Percentiles rank a stretch among this genome's conserved stretches.
phyloP scores from a whole-genome alignment of 2,329 filamentous ascomycete species.

The Plectosphaerella cucumerina region DNA sequence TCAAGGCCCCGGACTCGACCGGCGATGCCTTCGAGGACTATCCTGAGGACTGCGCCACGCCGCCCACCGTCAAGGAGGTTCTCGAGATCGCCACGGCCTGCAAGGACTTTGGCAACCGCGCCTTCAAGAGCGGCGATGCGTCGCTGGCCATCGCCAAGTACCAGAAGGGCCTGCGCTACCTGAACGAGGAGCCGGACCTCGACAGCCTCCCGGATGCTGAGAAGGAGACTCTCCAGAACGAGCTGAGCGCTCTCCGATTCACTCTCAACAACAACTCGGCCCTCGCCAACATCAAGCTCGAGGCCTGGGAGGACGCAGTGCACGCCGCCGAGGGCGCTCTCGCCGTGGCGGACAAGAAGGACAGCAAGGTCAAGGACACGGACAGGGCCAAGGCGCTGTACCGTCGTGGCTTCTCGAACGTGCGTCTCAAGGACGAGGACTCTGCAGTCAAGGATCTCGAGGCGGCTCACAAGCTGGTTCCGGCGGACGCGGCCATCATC shows the following conservation, averaged over 20 bases:
- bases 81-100: constrained; percentile 77
- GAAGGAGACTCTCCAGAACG: constrained; percentile 50
- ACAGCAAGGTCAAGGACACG: constrained; percentile 63
- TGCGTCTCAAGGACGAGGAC: constrained; percentile 81
- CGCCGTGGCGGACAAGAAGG: constrained; percentile 58
- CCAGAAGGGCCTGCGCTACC: constrained; percentile 84
- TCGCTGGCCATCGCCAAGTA: constrained; percentile 81
- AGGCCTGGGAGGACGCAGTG: constrained; percentile 65
- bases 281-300: constrained; percentile 78
- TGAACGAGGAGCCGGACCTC: constrained; percentile 76
- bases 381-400: constrained; percentile 90
- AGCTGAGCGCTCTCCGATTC: constrained; percentile 65
- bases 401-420: constrained; percentile 71
- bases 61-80: constrained; percentile 63
- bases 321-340: constrained; percentile 71
- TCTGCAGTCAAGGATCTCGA: constrained; percentile 70
- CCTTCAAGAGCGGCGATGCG: constrained; percentile 77
- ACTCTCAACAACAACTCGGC: constrained; percentile 85
- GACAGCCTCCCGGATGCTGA: constrained; percentile 69
- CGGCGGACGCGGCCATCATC: constrained; percentile 68
- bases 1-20: constrained; percentile 70
- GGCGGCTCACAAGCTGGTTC: constrained; percentile 69
- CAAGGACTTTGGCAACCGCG: constrained; percentile 89
- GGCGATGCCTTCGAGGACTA: constrained; percentile 95
- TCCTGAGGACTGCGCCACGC: constrained; percentile 72